These are phyloP conservation scores for Oenanthe sinensis DNA, from an alignment of 129 eudicot species.

Conservation along the genomic window DNA sequence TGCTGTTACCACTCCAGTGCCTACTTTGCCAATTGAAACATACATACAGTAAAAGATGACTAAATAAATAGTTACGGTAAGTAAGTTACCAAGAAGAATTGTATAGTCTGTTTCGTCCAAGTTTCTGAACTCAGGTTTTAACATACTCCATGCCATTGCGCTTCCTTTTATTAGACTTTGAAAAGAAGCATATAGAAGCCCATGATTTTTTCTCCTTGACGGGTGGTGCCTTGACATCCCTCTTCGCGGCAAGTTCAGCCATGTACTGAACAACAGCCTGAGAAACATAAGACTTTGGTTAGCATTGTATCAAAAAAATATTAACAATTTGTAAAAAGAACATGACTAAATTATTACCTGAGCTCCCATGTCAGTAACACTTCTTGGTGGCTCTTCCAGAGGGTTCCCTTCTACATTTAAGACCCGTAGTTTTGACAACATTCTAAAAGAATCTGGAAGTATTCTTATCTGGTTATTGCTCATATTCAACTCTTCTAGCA, in stretches of 20 bases:
- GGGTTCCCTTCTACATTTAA: constrained; percentile 80
- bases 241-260: constrained; percentile 56
- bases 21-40: background rate
- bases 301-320: background rate
- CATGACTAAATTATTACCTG: constrained; percentile 27
- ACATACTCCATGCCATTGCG: constrained; percentile 45
- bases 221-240: constrained; percentile 52
- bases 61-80: background rate
- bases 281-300: constrained; percentile 9
- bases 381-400: constrained; percentile 63
- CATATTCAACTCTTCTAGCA: constrained; percentile 72
- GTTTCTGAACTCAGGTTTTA: constrained; percentile 28
- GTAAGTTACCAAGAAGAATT: constrained; percentile 11
- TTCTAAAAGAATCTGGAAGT: constrained; percentile 78
- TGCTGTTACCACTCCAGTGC: background rate
- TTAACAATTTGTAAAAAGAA: background rate
- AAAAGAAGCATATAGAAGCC: constrained; percentile 55
- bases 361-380: constrained; percentile 49
- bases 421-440: constrained; percentile 50
- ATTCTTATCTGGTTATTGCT: constrained; percentile 67
- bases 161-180: constrained; percentile 66
- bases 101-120: constrained; percentile 7
- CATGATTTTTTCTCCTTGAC: constrained; percentile 78
- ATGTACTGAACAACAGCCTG: constrained; percentile 80
- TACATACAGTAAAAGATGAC: background rate